Percentiles rank a stretch among this genome's conserved stretches.
phyloP scores from a whole-genome alignment of 2,329 filamentous ascomycete species.

The Aspergillus fructus region DNA sequence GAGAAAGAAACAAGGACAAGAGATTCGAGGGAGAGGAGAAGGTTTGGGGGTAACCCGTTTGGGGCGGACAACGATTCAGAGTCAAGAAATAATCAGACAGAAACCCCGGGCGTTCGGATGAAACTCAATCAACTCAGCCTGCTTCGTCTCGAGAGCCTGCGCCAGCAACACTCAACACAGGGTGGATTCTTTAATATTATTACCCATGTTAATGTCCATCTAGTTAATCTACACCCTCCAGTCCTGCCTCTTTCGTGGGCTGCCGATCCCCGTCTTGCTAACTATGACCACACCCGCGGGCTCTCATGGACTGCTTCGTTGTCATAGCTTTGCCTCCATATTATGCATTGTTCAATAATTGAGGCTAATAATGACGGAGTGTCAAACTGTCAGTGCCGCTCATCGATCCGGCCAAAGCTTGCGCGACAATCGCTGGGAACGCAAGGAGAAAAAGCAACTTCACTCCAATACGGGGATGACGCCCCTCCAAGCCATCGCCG shows the following conservation, averaged over 20 bases:
- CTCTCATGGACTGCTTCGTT: neutral
- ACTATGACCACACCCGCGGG: neutral
- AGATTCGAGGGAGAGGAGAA: slow-evolving; percentile 8
- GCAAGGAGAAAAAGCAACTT: slow-evolving; percentile 4
- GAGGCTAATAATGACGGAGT: neutral
- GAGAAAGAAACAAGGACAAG: neutral
- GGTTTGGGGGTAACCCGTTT: slow-evolving; percentile 11
- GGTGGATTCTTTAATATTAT: neutral
- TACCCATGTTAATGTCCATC: neutral
- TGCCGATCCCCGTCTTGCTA: neutral
- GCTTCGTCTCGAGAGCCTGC: neutral
- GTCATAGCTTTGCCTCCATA: neutral
- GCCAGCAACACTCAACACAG: neutral
- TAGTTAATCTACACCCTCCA: neutral
- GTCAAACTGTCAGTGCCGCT: neutral
- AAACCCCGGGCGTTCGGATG: slow-evolving; percentile 1
- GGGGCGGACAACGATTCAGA: slow-evolving; percentile 9
- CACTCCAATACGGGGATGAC: slow-evolving; percentile 5
- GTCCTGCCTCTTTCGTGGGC: neutral
- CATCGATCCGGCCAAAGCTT: neutral
- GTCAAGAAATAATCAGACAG: neutral
- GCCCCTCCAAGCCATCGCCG: slow-evolving; percentile 9
- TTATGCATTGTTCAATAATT: neutral
- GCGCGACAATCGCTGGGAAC: slow-evolving; percentile 2
- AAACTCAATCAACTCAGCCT: neutral